Base-by-base conservation (phyloP, 2,329 filamentous ascomycete species). In the Xylariomycetidae sp. region DNA sequence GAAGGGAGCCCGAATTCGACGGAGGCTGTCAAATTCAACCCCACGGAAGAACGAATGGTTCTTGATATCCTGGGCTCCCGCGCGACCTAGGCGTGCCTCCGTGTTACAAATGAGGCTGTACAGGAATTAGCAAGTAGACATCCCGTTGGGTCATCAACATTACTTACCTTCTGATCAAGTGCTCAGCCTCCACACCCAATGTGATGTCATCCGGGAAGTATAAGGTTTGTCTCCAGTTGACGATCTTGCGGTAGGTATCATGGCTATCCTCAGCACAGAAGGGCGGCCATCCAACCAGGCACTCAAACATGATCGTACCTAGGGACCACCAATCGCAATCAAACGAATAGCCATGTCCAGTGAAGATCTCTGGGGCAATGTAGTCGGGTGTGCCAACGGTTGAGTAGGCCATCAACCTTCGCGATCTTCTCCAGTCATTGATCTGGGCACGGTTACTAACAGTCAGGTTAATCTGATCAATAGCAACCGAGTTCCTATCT, bases 261-360 rank as follows among this genome's bases (percentile, higher is more conserved):
- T 94, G 90, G 40, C 88, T 86, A 58, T 97, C 90, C 61, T 98
- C 92, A 14, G 92, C 90, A 61, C 92, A 98, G 76, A 98, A 98
- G 18, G 92, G 92, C 35, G 92, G 92, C 92, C 92, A 98, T 52
- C 92, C 92, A 41, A 98, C 88, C 48, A 98, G 73, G 62, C 92
- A 98, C 64, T 98, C 92, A 54, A 97, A 98, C 92, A 98, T 97
- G 66, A 98, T 98, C 27, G 92, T 96, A 33, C 92, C 92, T 31
- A 98, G 76, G 15, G 87, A 94, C 92, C 92, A 98, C 92, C 92
- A 98, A 70, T 98, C 92, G 60, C 92, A 98, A 58, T 94, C 84
- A 54, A 90, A 95, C 38, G 88, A 87, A 67, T 98, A 98, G 30
- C 92, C 92, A 54, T 94, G 86, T 13, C 90, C 89, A 29, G 87